Base-by-base conservation (phyloP, 1,139 yeast species). In the Yarrowia galli region DNA sequence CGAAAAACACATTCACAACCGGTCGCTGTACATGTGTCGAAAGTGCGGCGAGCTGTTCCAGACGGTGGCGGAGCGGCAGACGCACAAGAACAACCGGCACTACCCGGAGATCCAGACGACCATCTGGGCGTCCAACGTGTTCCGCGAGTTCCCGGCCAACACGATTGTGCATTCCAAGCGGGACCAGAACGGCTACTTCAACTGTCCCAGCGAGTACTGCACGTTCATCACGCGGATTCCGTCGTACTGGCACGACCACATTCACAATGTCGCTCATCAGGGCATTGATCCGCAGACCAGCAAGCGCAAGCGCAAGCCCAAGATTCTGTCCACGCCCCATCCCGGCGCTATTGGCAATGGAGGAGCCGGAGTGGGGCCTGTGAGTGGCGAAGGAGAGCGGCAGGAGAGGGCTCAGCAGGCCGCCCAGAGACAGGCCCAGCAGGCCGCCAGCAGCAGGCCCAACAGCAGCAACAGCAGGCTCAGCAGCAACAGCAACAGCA, bases 61-160 rank as follows among this genome's bases (percentile, higher is more conserved):
- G 9, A 71, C 75, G 7, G 72, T 74, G 13, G 75, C 76, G 15
- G 76, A 74, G 61, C 70, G 76, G 6, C 76, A 74, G 63, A 74
- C 76, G 20, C 76, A 74, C 70, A 74, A 74, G 64, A 74, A 74
- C 69, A 74, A 74, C 71, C 70, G 71, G 67, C 76, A 74, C 64
- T 73, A 72, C 58, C 68, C 73, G 10, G 71, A 69, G 49, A 72
- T 74, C 49, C 69, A 72, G 42, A 69, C 71, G 25, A 58, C 64
- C 18, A 70, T 74, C 49, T 70, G 71, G 58, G 65, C 69, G 35
- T 68, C 68, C 36, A 72, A 74, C 67, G 56, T 36, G 46, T 73
- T 74, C 68, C 65, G 61, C 25, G 75, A 72, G 67, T 73, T 69
- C 63, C 68, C 69, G 12, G 46, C 54, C n/a, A 74, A 74, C 32